Conservation (phyloP, 2,329 filamentous ascomycete genomes). For the Chaetomium globosum region DNA sequence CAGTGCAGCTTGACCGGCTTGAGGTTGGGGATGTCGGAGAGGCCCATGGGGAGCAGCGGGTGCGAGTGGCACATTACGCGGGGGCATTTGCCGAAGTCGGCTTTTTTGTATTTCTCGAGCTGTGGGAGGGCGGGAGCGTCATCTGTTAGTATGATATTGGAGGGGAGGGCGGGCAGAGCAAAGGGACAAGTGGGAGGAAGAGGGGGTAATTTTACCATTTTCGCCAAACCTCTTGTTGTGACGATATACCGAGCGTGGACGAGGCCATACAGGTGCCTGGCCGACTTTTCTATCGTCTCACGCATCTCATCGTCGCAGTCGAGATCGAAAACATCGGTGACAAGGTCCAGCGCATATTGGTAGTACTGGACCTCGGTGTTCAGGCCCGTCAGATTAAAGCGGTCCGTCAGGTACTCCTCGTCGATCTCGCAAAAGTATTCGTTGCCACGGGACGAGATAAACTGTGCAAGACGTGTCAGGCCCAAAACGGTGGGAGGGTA, state of each 20-base stretch:
- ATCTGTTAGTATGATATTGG: background rate
- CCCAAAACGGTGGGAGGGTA: background rate
- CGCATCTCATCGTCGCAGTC: constrained; percentile 99
- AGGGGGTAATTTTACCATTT: constrained; percentile 71
- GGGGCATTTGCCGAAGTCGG: constrained; percentile 96
- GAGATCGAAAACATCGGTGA: constrained; percentile 97
- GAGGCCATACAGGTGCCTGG: constrained; percentile 90
- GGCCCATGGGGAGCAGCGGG: constrained; percentile 90
- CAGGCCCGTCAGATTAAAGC: constrained; percentile 95
- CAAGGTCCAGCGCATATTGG: constrained; percentile 95
- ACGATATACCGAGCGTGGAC: constrained; percentile 97
- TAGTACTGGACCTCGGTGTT: constrained; percentile 99
- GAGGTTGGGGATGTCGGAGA: constrained; percentile 82
- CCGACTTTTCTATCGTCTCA: constrained; percentile 96
- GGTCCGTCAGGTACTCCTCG: constrained; percentile 96
- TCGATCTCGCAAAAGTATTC: constrained; percentile 99
- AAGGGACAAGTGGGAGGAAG: background rate
- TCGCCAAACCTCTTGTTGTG: constrained; percentile 87
- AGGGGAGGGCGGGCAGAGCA: background rate
- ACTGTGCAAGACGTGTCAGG: constrained; percentile 59
- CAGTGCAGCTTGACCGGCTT: constrained; percentile 98
- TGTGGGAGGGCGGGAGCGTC: constrained; percentile 45
- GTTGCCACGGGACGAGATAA: constrained; percentile 95
- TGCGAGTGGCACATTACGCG: constrained; percentile 94
- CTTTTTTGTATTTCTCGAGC: constrained; percentile 99